A percentile compares a stretch with the other conserved stretches of the same genome.
Conservation (phyloP, 208 protist species). For the Acanthamoeba sp. region DNA sequence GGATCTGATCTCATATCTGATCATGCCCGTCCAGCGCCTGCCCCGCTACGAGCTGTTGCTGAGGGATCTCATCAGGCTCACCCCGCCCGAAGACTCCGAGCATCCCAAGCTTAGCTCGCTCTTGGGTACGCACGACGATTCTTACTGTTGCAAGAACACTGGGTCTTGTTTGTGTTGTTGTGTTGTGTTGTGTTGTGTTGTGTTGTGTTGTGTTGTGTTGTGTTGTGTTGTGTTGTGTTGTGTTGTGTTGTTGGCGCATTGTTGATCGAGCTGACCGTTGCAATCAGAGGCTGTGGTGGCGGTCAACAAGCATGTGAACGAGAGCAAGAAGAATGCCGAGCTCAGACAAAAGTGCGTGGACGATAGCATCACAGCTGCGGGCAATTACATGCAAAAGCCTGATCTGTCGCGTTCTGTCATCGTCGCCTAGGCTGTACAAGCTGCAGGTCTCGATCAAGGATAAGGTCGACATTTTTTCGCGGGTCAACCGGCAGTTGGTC, state of each 20-base stretch:
- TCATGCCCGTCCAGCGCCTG: slow-evolving; percentile 12
- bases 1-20: slow-evolving; percentile 1
- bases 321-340: slow-evolving; percentile 19
- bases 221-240: neutral
- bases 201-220: neutral
- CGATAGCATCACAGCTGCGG: too few relatives aligned
- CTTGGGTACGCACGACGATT: neutral
- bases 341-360: too few relatives aligned
- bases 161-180: too few relatives aligned
- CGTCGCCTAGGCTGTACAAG: neutral
- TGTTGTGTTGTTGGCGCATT: neutral
- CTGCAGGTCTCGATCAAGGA: neutral
- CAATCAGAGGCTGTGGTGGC: neutral
- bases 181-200: too few relatives aligned
- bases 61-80: neutral
- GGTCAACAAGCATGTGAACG: neutral
- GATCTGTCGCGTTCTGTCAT: neutral
- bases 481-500: neutral
- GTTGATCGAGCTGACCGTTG: too few relatives aligned
- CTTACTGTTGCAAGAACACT: too few relatives aligned
- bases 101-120: neutral
- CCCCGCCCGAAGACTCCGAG: neutral
- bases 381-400: neutral
- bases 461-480: slow-evolving; percentile 9
- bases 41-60: slow-evolving; percentile 5